These are phyloP conservation scores for Viridothelium virens DNA, from an alignment of 495 filamentous ascomycete species.

Conservation along the genomic window DNA sequence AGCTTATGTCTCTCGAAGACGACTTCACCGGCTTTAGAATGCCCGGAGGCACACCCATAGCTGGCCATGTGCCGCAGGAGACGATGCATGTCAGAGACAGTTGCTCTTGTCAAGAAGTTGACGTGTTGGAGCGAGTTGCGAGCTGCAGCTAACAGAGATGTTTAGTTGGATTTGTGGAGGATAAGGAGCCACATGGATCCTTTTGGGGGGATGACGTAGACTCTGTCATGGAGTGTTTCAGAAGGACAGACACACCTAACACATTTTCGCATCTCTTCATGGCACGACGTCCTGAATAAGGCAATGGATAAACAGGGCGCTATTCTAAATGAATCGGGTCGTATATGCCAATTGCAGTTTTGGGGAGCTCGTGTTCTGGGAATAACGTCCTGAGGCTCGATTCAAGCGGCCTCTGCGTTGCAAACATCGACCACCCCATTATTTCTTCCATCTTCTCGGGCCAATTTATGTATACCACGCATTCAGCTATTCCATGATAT, in stretches of 20 bases:
- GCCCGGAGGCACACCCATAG: neutral
- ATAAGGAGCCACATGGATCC: neutral
- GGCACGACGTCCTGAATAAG: too few relatives aligned
- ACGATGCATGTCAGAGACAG: neutral
- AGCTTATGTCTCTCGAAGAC: constrained; percentile 3
- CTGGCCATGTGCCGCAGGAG: neutral
- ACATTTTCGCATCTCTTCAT: too few relatives aligned
- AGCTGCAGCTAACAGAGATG: neutral
- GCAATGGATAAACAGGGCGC: too few relatives aligned
- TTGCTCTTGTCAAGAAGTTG: neutral
- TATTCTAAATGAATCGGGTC: too few relatives aligned
- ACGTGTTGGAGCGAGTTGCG: neutral
- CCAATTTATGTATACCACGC: too few relatives aligned
- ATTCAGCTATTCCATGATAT: too few relatives aligned
- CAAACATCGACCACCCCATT: too few relatives aligned
- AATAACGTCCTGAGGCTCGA: too few relatives aligned
- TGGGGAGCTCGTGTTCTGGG: too few relatives aligned
- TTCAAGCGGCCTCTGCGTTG: too few relatives aligned
- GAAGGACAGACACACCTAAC: neutral
- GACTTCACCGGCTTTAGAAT: neutral
- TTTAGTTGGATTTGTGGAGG: neutral
- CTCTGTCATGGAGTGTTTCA: neutral
- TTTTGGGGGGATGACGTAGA: neutral
- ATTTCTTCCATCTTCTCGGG: too few relatives aligned
- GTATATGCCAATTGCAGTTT: too few relatives aligned